Evolutionary conservation across 2,329 filamentous ascomycete genomes (phyloP), one percentile per base, ranked within the genome.

Genomic region (Torrubiella hemipterigena): DNA sequence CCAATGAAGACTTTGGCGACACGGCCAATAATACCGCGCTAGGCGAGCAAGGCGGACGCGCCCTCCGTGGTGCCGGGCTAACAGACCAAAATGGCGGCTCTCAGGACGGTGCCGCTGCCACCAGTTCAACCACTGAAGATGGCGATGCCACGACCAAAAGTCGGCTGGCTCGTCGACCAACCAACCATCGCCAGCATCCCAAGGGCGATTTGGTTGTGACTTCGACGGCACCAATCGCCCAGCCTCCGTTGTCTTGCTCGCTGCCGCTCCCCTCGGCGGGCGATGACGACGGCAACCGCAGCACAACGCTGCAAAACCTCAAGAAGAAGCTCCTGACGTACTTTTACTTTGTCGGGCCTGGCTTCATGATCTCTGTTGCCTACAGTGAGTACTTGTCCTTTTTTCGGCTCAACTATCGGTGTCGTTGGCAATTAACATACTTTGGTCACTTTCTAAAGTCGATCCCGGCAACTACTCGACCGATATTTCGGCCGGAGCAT

Each of bases 381-480:
- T 73, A 73, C 49, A 73, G 64, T 67, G 48, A 42, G 63, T 52
- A 5, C n/a, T n/a, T n/a, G n/a, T n/a, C n/a, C n/a, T n/a, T n/a
- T n/a, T n/a, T n/a, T n/a, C n/a, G n/a, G n/a, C n/a, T n/a, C 18
- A 15, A 27, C 27, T 33, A 23, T n/a, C n/a, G n/a, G n/a, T n/a
- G n/a, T n/a, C n/a, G n/a, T n/a, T n/a, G n/a, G n/a, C n/a, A n/a
- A n/a, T n/a, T n/a, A n/a, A n/a, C n/a, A n/a, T n/a, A n/a, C n/a
- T n/a, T n/a, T n/a, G 6, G 6, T 24, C 24, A 30, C 12, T 8
- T 25, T 7, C 28, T 8, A 3, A 31, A 67, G 63, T 73, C 41
- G 69, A 73, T 38, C 69, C 65, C 30, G 74, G 74, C 36, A 82
- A 83, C 50, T 83, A 82, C 47, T 65, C 77, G 2, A 82, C 78